Conservation (phyloP, 805 yeast species). For the Blastobotrys chiropterorum region DNA sequence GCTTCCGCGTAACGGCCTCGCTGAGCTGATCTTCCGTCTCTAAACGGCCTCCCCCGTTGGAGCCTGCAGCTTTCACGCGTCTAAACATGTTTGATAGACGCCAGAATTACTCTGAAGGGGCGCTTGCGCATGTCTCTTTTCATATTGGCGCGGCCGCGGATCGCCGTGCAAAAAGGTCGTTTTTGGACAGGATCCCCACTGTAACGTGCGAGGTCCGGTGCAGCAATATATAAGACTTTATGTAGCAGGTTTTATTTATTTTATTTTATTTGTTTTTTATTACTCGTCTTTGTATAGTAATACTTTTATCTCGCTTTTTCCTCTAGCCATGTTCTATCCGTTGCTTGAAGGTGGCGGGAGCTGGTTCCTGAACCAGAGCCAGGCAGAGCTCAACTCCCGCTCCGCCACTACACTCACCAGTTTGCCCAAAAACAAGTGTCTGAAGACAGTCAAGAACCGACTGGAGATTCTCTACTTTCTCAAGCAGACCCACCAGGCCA, state of each 20-base stretch:
- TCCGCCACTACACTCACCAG: background rate
- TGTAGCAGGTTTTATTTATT: too few species aligned
- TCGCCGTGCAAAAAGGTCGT: too few species aligned
- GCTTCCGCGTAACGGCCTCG: background rate
- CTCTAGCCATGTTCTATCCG: background rate
- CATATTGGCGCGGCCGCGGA: background rate
- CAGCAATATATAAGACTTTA: too few species aligned
- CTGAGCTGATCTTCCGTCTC: background rate
- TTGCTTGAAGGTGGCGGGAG: background rate
- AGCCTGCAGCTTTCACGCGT: background rate
- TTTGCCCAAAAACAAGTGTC: constrained; percentile 3
- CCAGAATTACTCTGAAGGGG: too few species aligned
- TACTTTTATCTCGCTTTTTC: too few species aligned
- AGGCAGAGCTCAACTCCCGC: background rate
- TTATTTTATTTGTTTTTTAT: too few species aligned
- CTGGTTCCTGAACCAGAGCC: background rate
- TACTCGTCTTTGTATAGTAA: too few species aligned
- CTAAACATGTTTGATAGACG: background rate
- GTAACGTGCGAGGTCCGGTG: too few species aligned
- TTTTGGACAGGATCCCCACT: too few species aligned
- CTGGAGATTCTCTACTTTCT: background rate
- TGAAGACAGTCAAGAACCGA: constrained; percentile 1
- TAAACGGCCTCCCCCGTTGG: background rate
- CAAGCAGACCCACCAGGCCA: constrained; percentile 4
- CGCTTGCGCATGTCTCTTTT: too few species aligned